Conservation (phyloP, 768 basidiomycete genomes). For the Naganishia onofrii region DNA sequence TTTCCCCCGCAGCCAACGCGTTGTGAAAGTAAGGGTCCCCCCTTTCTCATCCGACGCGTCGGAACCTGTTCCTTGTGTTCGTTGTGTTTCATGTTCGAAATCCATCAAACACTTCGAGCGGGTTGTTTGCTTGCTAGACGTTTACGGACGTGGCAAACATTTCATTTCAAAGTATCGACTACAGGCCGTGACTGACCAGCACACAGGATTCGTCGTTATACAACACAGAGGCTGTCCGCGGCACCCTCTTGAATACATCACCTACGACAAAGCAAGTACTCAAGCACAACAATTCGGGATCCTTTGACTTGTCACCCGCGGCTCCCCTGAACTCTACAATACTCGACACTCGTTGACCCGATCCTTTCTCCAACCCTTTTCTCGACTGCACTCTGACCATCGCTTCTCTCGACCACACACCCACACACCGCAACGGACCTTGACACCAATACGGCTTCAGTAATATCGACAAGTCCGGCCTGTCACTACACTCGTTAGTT, state of each 20-base stretch:
- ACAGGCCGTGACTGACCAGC: too few relatives aligned
- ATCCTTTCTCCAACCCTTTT: constrained; percentile 11
- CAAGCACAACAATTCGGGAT: neutral
- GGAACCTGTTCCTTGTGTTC: neutral
- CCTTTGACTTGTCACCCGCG: constrained; percentile 19
- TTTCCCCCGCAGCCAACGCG: constrained; percentile 7
- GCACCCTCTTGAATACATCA: neutral
- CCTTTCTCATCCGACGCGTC: constrained; percentile 5
- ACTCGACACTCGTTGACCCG: too few relatives aligned
- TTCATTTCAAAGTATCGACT: too few relatives aligned
- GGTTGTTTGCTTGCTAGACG: constrained; percentile 1
- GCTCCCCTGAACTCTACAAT: neutral
- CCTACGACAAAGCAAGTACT: too few relatives aligned
- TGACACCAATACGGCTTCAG: too few relatives aligned
- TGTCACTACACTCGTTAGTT: neutral
- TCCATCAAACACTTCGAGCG: neutral
- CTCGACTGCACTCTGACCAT: neutral
- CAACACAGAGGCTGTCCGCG: neutral
- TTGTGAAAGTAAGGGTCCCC: neutral
- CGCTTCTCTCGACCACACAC: neutral
- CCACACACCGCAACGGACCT: neutral
- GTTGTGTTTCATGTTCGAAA: constrained; percentile 1
- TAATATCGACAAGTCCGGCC: too few relatives aligned
- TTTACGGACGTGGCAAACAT: neutral
- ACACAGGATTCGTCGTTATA: neutral